Conservation (phyloP, 2,329 filamentous ascomycete genomes). For the Cytospora mali region DNA sequence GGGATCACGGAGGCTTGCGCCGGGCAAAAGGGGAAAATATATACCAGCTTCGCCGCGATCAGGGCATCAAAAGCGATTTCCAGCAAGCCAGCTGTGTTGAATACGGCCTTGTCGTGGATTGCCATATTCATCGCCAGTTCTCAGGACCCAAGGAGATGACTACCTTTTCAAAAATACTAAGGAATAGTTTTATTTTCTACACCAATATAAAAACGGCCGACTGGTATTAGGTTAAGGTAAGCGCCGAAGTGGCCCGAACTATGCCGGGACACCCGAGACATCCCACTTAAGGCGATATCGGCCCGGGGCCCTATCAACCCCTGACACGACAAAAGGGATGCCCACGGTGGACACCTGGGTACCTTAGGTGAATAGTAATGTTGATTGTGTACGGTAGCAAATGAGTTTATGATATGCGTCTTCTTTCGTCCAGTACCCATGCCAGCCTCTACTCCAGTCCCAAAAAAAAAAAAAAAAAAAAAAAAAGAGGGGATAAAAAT, state of each 20-base stretch:
- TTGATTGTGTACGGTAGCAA: not conserved
- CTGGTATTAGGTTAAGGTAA: not conserved
- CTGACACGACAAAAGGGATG: not conserved
- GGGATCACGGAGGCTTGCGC: fast-evolving
- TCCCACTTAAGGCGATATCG: not conserved
- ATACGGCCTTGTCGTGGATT: not conserved
- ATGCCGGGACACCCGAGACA: not conserved
- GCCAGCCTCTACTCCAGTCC: not conserved
- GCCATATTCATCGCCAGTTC: not conserved
- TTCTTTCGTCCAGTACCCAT: not conserved
- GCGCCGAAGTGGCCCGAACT: not conserved
- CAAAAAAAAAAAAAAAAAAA: no score
- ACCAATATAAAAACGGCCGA: not conserved
- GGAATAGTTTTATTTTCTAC: not conserved
- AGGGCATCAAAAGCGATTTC: slow-evolving; percentile 3
- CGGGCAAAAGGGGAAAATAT: no score
- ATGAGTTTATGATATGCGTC: not conserved
- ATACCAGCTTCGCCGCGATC: slow-evolving; percentile 17
- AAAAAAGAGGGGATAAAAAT: not conserved
- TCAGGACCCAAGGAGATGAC: not conserved
- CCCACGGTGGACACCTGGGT: no score
- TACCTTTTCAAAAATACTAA: not conserved
- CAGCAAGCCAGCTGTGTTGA: not conserved
- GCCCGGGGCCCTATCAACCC: not conserved
- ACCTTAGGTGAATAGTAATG: not conserved